Conservation (phyloP, 2,329 filamentous ascomycete species). For the Botryotinia convoluta region DNA sequence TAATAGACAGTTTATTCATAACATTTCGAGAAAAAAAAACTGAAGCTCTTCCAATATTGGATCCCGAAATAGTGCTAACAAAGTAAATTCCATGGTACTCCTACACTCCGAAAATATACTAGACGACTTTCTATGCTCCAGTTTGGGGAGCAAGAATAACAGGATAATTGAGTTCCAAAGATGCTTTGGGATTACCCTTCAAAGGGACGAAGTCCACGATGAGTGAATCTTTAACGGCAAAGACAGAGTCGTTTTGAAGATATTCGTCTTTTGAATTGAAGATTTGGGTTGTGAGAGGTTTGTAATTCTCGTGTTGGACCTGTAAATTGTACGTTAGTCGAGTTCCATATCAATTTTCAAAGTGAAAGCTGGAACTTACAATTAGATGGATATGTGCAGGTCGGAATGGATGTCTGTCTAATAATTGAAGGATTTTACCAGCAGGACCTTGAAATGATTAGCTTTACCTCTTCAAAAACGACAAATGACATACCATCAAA, state of each 20-base stretch:
- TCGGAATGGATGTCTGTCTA: constrained; percentile 60
- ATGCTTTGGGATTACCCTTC: constrained; percentile 39
- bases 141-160: constrained; percentile 26
- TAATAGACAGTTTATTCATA: no score
- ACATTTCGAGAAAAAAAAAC: background rate
- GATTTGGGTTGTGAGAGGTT: constrained; percentile 71
- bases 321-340: background rate
- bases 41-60: background rate
- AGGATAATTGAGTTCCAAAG: constrained; percentile 38
- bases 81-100: background rate
- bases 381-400: constrained; percentile 64
- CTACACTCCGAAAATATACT: background rate
- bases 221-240: constrained; percentile 53
- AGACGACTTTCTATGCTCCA: background rate
- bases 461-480: background rate
- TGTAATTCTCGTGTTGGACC: constrained; percentile 47
- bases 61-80: background rate
- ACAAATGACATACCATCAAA: constrained; percentile 32
- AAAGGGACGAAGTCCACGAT: constrained; percentile 50
- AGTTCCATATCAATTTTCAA: background rate
- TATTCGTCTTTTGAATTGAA: constrained; percentile 69
- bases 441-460: constrained; percentile 46
- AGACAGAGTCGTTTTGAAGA: constrained; percentile 51
- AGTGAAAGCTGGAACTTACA: constrained; percentile 40
- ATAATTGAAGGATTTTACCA: constrained; percentile 54